Base-by-base conservation (phyloP, 768 basidiomycete species). In the Rubroboletus pulcherrimus region DNA sequence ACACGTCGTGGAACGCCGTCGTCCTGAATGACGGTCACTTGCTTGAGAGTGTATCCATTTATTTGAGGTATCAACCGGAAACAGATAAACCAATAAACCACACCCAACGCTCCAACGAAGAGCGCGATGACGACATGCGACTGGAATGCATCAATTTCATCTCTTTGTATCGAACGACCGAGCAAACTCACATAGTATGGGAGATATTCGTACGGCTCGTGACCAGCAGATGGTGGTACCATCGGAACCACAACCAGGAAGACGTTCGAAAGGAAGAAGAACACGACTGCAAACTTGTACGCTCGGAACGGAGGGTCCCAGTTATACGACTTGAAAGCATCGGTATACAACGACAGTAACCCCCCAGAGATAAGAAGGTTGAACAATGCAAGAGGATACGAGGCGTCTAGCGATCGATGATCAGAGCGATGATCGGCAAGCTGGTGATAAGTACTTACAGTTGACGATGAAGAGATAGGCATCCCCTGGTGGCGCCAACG, bases 381-480 rank as follows among this genome's bases (percentile, higher is more conserved):
- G 62, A 87, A 77, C 21, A 87, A 64, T 1, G 81, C 73, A 17
- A 76, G 57, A 4, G 82, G 82, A 60, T 86, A 87, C 0, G 84
- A 82, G 2, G 77, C 76, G 17, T 82, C 86, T 88, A 34, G 9
- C 3, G 35, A 35, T 14, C 24, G 26, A 35, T 11, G 37, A 29
- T 54, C 19, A 56, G 49, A 14, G 15, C 30, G 21, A 19, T 5
- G 21, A 3, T 31, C 39, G 8, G 31, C 30, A 31, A 45, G 19
- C 52, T 37, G 29, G 31, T 24, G 19, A 49, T 11, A 8, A 26
- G 17, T 21, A 67, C 85, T 57, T 49, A 86, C 87, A 65, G 62
- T 81, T 86, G 53, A 87, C 75, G 61, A 84, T 76, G 69, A 91
- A 89, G 31, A 83, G 75, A 63, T 88, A 91, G 0, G 86, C 86